Base-by-base conservation (phyloP, 78 protist genomes). In the Dictyostelium discoideum region DNA sequence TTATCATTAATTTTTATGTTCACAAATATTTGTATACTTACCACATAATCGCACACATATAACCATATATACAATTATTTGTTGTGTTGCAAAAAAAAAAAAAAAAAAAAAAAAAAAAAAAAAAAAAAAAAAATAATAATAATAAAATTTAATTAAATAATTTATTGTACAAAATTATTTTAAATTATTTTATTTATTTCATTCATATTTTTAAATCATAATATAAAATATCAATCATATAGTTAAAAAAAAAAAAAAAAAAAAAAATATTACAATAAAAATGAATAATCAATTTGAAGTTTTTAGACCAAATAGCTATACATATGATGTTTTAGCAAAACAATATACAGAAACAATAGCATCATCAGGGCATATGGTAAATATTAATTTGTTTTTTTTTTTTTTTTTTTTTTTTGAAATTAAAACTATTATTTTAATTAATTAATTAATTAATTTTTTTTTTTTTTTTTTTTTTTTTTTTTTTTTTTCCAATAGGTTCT, bases 261-360 rank as follows among this genome's bases (percentile, higher is more conserved):
- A 8, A 81, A 39, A 24, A 81, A 80, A 2, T 32, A 32, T 80
- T 48, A 80, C 29, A 77, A 77, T 39, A 39, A 76, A 3, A 16
- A 39, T 39, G 26, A 11, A 84, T 22, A 39, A n/a, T 11, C 32
- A 29, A 29, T 82, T 88, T 67, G 94, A 88, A 26, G 86, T 88
- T 39, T 42, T 82, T 20, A 90, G 76, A 90, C 86, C 87, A 48
- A 60, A 26, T 13, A 37, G 65, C 4, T 90, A 82, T 82, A 29
- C 44, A 24, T 90, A 90, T 82, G 94, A 90, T 82, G 84, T 90
- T 22, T 54, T 90, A 9, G 8, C 82, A 26, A 79, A 76, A 86
- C 26, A 11, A 50, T 10, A 82, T 80, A 60, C 5, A 11, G 85
- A 78, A 74, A 3, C 46, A 13, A 2, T 69, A 6, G 4, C 46